Evolutionary conservation across 805 yeast species (phyloP), one percentile per base, ranked within the genome.

Genomic region (Metschnikowia similis): DNA sequence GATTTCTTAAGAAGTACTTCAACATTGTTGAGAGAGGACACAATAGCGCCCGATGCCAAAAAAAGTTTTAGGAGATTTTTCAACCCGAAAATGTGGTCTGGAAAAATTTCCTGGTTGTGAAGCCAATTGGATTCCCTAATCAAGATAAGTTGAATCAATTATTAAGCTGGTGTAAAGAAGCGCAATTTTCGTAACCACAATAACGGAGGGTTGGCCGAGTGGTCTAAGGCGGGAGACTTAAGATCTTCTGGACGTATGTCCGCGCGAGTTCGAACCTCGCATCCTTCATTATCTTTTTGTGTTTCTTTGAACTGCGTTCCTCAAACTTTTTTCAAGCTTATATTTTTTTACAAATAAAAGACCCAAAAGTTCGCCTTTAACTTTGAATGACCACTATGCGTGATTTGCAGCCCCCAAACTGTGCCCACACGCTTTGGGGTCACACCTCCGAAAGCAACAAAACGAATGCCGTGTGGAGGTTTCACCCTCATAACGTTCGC

Each of bases 251-350:
- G 76, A 69, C 73, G 56, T 56, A 49, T 67, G 73, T 70, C 77
- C 76, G 77, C 77, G 77, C 76, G 77, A 71, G 77, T 72, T 72
- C 77, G 77, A 72, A 72, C 74, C 77, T 71, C 77, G 76, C 76
- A 70, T 65, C 76, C 76, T 72, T 72, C 77, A 72, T 53, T 65
- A 67, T 66, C 54, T 63, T 66, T 67, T 65, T 21, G n/a, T 8
- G 2, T 2, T 17, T 16, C 9, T 28, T 2, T 6, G 21, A 21
- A 21, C n/a, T n/a, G 21, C 21, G 4, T 21, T 4, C 4, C 5
- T 21, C 21, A 21, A 21, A 21, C 21, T 21, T 21, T 21, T 5
- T 21, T 5, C 21, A 21, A 5, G 1, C 21, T 4, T 21, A 5
- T 4, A 4, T 27, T 38, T 6, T 17, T 37, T 35, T 31, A 1